phyloP scores from a whole-genome alignment of 257 asterid genomes.

The Solanum paucissectum region DNA sequence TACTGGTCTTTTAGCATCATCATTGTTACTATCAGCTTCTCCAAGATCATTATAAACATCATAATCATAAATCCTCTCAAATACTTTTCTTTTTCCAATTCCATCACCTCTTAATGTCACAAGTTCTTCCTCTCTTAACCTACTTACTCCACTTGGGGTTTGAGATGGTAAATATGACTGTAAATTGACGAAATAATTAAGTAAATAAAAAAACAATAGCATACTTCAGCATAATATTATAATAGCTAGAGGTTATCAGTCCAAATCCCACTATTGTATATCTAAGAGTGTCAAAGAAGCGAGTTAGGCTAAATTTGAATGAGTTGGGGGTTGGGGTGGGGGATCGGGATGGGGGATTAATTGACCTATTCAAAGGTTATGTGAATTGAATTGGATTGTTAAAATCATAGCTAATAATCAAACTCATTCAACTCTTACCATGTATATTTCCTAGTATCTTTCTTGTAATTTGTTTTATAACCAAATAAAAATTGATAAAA shows the following conservation, averaged over 20 bases:
- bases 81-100: constrained; percentile 31
- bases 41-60: constrained; percentile 79
- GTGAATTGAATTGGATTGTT: background rate
- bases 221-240: no score
- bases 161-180: constrained; percentile 65
- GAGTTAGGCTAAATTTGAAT: background rate
- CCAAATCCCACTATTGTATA: background rate
- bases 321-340: background rate
- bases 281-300: background rate
- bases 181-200: no score
- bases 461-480: background rate
- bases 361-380: background rate
- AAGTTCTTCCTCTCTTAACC: constrained; percentile 37
- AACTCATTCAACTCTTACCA: background rate
- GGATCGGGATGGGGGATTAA: background rate
- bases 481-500: background rate
- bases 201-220: no score
- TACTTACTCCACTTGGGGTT: constrained; percentile 52
- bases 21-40: no score
- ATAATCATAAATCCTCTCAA: constrained; percentile 62
- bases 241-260: background rate
- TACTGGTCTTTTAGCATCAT: no score
- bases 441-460: background rate
- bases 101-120: constrained; percentile 43
- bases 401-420: background rate